Percentiles rank a stretch among this genome's conserved stretches.
Evolutionary conservation across 495 filamentous ascomycete genomes (phyloP).

Genomic region (Hyaloscypha hepaticicola): DNA sequence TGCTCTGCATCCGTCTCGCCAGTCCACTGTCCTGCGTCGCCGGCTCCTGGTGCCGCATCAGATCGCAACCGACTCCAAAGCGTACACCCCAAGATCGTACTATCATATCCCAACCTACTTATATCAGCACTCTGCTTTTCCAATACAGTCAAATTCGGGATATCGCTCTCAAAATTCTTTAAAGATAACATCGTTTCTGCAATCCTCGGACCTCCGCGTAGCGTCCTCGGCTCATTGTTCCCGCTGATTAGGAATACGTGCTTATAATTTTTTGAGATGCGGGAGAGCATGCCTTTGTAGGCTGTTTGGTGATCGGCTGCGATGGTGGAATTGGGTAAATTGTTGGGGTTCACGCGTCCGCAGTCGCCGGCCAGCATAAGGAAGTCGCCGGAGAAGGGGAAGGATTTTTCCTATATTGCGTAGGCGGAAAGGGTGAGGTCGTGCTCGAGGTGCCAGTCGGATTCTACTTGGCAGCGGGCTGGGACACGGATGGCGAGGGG

Average conservation of each 20-base stretch:
- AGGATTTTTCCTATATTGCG: slow-evolving; percentile 18
- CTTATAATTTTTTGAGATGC: slow-evolving; percentile 18
- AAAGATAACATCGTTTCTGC: slow-evolving; percentile 19
- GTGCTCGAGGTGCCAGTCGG: slow-evolving; percentile 12
- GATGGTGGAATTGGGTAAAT: slow-evolving; percentile 21
- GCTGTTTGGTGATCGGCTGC: slow-evolving; percentile 19
- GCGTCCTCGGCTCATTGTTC: slow-evolving; percentile 17
- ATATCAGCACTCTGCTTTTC: slow-evolving; percentile 21
- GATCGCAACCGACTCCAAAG: slow-evolving; percentile 20
- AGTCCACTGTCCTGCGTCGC: slow-evolving; percentile 20
- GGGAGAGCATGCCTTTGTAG: slow-evolving; percentile 21
- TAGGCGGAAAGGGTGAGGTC: slow-evolving; percentile 11
- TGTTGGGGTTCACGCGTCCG: slow-evolving; percentile 20
- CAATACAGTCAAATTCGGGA: slow-evolving; percentile 17
- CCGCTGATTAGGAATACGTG: slow-evolving; percentile 18
- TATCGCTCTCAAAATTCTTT: slow-evolving; percentile 17
- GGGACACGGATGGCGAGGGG: slow-evolving; percentile 14
- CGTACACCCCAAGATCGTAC: slow-evolving; percentile 20
- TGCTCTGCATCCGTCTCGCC: slow-evolving; percentile 19
- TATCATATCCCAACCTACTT: slow-evolving; percentile 20
- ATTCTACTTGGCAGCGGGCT: slow-evolving; percentile 11
- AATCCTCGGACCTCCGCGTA: slow-evolving; percentile 16
- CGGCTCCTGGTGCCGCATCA: slow-evolving; percentile 19
- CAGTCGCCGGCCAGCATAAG: slow-evolving; percentile 15
- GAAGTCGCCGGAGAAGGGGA: slow-evolving; percentile 19